Base-by-base conservation (phyloP, 441 rosid genomes). In the Cnidoscolus chayamansa region DNA sequence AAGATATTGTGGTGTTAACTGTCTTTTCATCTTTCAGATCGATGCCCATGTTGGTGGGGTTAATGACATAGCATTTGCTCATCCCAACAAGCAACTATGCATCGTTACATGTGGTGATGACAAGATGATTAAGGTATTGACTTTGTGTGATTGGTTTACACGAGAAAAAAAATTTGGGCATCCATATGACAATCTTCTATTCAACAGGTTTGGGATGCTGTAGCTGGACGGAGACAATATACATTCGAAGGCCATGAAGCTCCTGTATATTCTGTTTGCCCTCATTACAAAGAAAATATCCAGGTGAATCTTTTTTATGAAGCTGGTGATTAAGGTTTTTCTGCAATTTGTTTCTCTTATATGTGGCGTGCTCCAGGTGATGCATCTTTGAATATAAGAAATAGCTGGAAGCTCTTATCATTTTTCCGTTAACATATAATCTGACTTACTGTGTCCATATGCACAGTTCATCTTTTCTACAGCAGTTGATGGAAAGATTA, bases 211-310 rank as follows among this genome's bases (percentile, higher is more conserved):
- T 93, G 97, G 98, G 98, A 91, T 75, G 86, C 81, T 55, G 80
- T 74, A 58, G 74, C 60, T 76, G 96, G 86, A 69, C 78, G 83
- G 68, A 88, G 72, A 59, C 88, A 76, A 62, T 86, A 73, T 77
- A 84, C 82, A 4, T 91, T 93, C 75, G 97, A 91, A 81, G 97
- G 98, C 51, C 97, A 90, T 77, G 92, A 87, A 76, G 96, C 98
- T 74, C 84, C 96, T n/a, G 92, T 93, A 35, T 93, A 89, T 86
- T 93, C 97, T 58, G 81, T 93, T 73, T 90, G 93, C 75, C 97
- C 97, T 64, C 94, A 91, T 75, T 81, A 86, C 77, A 91, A 90
- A 78, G 96, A 91, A 78, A 86, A 71, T 56, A 86, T 91, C 66
- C 93, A 91, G 88, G 96, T 89, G 63, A 64, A 31, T 17, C 13